Evolutionary conservation across 257 asterid genomes (phyloP).

Genomic region (Solanum rostratum): DNA sequence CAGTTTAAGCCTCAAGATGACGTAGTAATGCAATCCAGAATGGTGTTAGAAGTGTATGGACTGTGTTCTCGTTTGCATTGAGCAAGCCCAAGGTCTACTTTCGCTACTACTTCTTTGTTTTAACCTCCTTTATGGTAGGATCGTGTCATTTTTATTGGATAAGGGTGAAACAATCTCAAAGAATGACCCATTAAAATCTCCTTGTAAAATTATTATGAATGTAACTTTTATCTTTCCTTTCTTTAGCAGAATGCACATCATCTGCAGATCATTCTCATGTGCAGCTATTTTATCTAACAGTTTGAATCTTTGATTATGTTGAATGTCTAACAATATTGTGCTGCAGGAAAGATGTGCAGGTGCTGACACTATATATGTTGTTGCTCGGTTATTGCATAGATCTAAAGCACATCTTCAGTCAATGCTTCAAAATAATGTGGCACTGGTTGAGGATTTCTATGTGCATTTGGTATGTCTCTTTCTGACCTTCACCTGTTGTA

Average conservation of each 20-base stretch:
- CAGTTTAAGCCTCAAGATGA: not conserved
- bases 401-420: slow-evolving; percentile 86
- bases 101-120: not conserved
- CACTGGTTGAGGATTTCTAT: slow-evolving; percentile 80
- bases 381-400: slow-evolving; percentile 89
- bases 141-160: not conserved
- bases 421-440: slow-evolving; percentile 71
- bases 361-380: slow-evolving; percentile 79
- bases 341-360: slow-evolving; percentile 99
- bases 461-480: slow-evolving; percentile 57
- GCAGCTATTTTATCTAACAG: not conserved
- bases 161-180: not conserved
- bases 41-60: not conserved
- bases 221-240: not conserved
- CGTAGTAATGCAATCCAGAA: not conserved
- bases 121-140: not conserved
- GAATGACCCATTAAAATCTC: not conserved
- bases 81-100: not conserved
- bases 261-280: not conserved
- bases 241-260: not conserved
- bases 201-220: not conserved
- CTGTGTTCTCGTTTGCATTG: not conserved
- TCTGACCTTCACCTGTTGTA: not conserved
- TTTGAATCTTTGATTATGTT: slow-evolving; percentile 6
- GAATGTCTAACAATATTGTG: slow-evolving; percentile 16